These are phyloP conservation scores for Rhodosporidiobolus sp. DNA, from an alignment of 768 basidiomycete species.

Conservation along the genomic window DNA sequence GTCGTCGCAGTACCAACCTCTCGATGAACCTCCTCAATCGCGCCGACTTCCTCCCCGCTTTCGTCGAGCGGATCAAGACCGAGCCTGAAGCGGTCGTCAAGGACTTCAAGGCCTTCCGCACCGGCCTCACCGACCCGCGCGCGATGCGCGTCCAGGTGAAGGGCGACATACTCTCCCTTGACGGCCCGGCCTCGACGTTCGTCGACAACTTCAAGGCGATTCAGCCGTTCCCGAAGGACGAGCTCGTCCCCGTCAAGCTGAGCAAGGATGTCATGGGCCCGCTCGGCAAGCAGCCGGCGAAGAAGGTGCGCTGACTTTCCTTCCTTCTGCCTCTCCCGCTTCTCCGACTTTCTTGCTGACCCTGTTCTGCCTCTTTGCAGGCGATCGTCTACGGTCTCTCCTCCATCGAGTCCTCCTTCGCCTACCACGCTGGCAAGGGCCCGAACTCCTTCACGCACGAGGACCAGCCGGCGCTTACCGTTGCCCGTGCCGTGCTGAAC, in stretches of 20 bases:
- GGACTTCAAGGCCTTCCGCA: conserved; percentile 71
- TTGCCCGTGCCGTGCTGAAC: conserved; percentile 83
- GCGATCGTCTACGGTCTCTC: conserved; percentile 82
- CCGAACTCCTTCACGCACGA: conserved; percentile 72
- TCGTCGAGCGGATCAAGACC: conserved; percentile 68
- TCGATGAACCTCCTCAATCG: conserved; percentile 63
- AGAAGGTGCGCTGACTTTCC: conserved; percentile 57
- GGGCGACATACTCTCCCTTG: conserved; percentile 72
- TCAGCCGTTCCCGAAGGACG: conserved; percentile 56
- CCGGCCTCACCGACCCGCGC: conserved; percentile 69
- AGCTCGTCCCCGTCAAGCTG: conserved; percentile 65
- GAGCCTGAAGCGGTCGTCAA: conserved; percentile 67
- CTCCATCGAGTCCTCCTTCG: conserved; percentile 90
- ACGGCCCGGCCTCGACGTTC: conserved; percentile 72
- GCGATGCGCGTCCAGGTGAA: conserved; percentile 83
- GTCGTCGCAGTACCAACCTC: conserved; percentile 27
- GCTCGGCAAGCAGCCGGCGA: conserved; percentile 68
- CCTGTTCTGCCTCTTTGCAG: conserved; percentile 49
- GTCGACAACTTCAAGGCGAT: conserved; percentile 65
- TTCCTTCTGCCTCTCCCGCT: neutral
- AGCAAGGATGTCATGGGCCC: conserved; percentile 67
- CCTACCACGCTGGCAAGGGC: conserved; percentile 70
- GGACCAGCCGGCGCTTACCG: conserved; percentile 76
- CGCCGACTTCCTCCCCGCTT: conserved; percentile 72
- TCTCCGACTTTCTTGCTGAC: conserved; percentile 14